Evolutionary conservation across 805 yeast species (phyloP).

Genomic region (Torulaspora gathmanii): DNA sequence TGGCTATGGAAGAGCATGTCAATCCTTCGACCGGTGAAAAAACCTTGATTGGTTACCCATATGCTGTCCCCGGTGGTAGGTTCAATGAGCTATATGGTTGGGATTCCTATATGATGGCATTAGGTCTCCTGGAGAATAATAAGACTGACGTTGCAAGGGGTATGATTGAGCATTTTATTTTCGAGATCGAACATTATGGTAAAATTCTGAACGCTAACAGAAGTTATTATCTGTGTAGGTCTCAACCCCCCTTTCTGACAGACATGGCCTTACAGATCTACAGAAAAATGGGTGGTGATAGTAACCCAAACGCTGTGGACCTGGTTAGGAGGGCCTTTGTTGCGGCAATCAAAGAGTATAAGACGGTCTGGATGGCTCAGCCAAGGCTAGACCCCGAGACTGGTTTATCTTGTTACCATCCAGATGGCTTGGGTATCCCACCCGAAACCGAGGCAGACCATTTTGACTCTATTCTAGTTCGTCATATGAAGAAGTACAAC

Average conservation of each 20-base stretch:
- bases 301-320: slow-evolving; percentile 47
- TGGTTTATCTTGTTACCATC: slow-evolving; percentile 85
- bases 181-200: slow-evolving; percentile 85
- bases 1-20: slow-evolving; percentile 56
- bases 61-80: slow-evolving; percentile 95
- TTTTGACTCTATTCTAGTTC: slow-evolving; percentile 64
- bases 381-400: slow-evolving; percentile 73
- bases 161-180: slow-evolving; percentile 87
- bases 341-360: slow-evolving; percentile 86
- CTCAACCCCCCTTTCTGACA: slow-evolving; percentile 95
- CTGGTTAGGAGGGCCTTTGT: slow-evolving; percentile 58
- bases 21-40: slow-evolving; percentile 50
- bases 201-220: slow-evolving; percentile 92
- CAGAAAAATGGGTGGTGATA: slow-evolving; percentile 49
- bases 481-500: slow-evolving; percentile 61
- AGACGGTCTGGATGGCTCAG: slow-evolving; percentile 66
- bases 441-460: slow-evolving; percentile 94
- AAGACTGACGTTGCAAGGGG: slow-evolving; percentile 72
- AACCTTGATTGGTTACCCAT: slow-evolving; percentile 64
- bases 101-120: slow-evolving; percentile 92
- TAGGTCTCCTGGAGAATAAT: slow-evolving; percentile 70
- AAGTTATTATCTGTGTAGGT: slow-evolving; percentile 81
- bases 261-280: slow-evolving; percentile 80
- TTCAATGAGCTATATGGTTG: slow-evolving; percentile 96
- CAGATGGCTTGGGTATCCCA: slow-evolving; percentile 89